These are phyloP conservation scores for Grosmannia serpens DNA, from an alignment of 2,329 filamentous ascomycete genomes.

Conservation along the genomic window DNA sequence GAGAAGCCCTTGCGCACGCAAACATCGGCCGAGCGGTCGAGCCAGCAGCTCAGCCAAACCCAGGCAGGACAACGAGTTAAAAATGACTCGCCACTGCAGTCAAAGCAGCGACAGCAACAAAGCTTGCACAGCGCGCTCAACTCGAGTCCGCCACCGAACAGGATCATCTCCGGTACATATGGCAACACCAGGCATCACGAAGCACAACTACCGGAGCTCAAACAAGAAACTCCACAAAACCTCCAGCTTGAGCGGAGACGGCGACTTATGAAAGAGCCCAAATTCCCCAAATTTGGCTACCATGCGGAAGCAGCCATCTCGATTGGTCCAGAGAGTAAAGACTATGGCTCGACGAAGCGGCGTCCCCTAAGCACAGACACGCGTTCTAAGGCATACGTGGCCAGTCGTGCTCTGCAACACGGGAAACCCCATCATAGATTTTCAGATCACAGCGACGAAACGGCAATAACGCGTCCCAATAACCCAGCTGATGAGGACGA, in stretches of 20 bases:
- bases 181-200: background rate
- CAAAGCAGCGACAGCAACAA: background rate
- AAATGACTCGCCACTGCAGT: background rate
- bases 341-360: background rate
- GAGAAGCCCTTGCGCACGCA: too few species aligned
- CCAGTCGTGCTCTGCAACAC: background rate
- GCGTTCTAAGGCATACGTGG: background rate
- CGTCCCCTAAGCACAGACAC: background rate
- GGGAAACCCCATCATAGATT: background rate
- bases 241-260: background rate
- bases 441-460: background rate
- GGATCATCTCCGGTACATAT: background rate
- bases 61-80: background rate
- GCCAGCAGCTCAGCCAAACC: background rate
- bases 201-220: background rate
- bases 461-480: background rate
- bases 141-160: background rate
- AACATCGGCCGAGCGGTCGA: background rate
- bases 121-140: background rate
- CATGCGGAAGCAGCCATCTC: background rate
- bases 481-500: background rate
- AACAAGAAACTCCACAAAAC: background rate
- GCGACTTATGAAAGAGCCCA: conserved; percentile 4
- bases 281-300: background rate
- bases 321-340: too few species aligned